A percentile compares a stretch with the other conserved stretches of the same genome.
Evolutionary conservation across 305 asterid species (phyloP).

Genomic region (Plantago lanceolata): DNA sequence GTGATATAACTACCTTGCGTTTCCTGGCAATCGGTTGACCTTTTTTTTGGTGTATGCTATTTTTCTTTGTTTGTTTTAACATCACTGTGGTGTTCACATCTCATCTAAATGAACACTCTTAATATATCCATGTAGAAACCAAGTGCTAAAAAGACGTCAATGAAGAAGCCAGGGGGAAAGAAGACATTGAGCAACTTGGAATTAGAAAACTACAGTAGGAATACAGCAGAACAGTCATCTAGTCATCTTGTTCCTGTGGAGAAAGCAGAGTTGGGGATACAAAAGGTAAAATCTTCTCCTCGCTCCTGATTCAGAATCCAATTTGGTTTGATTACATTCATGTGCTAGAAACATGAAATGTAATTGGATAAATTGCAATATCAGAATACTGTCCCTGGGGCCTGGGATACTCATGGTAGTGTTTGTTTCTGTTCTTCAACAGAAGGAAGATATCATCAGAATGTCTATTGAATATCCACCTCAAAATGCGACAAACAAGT

Average conservation of each 20-base stretch:
- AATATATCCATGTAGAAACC: slow-evolving; percentile 10
- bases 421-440: slow-evolving; percentile 7
- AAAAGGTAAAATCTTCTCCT: slow-evolving; percentile 7
- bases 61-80: neutral
- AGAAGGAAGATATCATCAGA: slow-evolving; percentile 23
- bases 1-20: no score
- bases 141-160: slow-evolving; percentile 5
- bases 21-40: no score
- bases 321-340: neutral
- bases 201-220: neutral
- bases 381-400: no score
- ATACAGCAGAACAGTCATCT: neutral
- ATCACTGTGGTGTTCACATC: no score
- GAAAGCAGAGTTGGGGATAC: slow-evolving; percentile 4
- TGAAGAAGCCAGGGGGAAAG: slow-evolving; percentile 5
- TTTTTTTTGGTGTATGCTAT: neutral
- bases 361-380: neutral
- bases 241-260: neutral
- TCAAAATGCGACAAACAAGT: slow-evolving; percentile 9
- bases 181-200: slow-evolving; percentile 9
- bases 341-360: neutral
- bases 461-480: slow-evolving; percentile 20
- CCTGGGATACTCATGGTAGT: neutral
- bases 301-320: neutral
- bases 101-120: neutral